Evolutionary conservation across 768 basidiomycete species (phyloP), one percentile per base, ranked within the genome.

Genomic region (Lentinula sp.): DNA sequence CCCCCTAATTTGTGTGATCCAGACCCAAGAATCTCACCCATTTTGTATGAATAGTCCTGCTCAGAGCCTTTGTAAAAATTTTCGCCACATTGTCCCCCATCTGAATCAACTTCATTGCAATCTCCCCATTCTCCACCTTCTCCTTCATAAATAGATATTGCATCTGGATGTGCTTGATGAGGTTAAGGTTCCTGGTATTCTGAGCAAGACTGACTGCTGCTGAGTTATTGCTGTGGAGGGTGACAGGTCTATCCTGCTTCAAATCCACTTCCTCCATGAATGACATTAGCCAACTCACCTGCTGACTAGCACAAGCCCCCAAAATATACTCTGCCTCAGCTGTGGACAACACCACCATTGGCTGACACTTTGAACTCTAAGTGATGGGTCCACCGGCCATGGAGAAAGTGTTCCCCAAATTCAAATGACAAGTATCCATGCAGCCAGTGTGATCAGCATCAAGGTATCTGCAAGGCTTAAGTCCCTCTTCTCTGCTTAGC

Each of bases 271-370:
- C 69, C 15, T 51, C 41, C 13, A 72, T 53, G n/a, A 69, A 61
- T 1, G n/a, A 45, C 13, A 58, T 60, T 37, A 70, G 42, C 73
- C 73, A 77, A n/a, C 71, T 57, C 1, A 63, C 68, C 53, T 77
- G 63, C 41, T 69, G 62, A 0, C 67, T 60, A 1, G 68, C 71
- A n/a, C 74, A 63, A 0, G 68, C 50, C 6, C 65, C 53, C 0
- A 72, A 70, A 45, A 76, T 70, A 63, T 75, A 77, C 66, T 78
- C 76, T 0, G 75, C 72, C 61, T 77, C 72, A 5, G 66, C 67
- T 13, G 73, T 69, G 1, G 73, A 77, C 2, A 67, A 42, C 0
- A 74, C 70, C 13, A 74, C 69, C 15, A 64, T 67, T 5, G 67
- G 18, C 64, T 78, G 77, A 33, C 67, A 62, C 57, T 69, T 68